Evolutionary conservation across 306 rosid species (phyloP).

Genomic region (Ceratonia siliqua): DNA sequence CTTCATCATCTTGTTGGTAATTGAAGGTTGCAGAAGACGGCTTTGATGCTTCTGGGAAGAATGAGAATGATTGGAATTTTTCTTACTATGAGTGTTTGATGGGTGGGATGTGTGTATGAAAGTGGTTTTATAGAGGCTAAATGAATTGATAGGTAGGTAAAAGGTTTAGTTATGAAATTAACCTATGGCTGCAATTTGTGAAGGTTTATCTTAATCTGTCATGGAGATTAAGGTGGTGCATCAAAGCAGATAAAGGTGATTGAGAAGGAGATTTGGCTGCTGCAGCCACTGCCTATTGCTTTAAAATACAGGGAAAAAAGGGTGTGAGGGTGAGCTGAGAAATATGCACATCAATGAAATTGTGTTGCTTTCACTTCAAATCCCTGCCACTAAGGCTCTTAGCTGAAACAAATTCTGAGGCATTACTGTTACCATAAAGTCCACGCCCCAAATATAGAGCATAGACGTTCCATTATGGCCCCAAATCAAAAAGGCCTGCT

Average conservation of each 20-base stretch:
- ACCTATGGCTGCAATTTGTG: constrained; percentile 7
- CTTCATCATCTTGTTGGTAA: constrained; percentile 17
- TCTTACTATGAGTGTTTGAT: not conserved
- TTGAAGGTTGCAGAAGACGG: not conserved
- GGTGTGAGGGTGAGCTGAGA: not conserved
- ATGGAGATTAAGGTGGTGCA: constrained; percentile 35
- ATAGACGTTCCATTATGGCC: too few relatives aligned
- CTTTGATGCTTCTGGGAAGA: not conserved
- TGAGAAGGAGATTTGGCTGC: constrained; percentile 22
- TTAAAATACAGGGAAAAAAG: constrained; percentile 29
- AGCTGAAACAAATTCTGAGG: not conserved
- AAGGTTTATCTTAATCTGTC: not conserved
- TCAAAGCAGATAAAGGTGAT: constrained; percentile 18
- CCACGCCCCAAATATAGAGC: not conserved
- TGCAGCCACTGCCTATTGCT: not conserved
- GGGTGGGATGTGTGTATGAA: not conserved
- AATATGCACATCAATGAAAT: constrained; percentile 1
- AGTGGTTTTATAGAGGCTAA: constrained; percentile 23
- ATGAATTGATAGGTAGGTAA: constrained; percentile 28
- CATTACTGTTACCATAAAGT: not conserved
- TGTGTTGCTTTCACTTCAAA: constrained; percentile 8
- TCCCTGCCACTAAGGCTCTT: not conserved
- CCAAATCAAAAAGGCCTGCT: not conserved
- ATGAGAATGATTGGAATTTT: not conserved
- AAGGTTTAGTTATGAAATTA: constrained; percentile 31